phyloP scores from a whole-genome alignment of 2,329 filamentous ascomycete species.

The Orbilia blumenaviensis region DNA sequence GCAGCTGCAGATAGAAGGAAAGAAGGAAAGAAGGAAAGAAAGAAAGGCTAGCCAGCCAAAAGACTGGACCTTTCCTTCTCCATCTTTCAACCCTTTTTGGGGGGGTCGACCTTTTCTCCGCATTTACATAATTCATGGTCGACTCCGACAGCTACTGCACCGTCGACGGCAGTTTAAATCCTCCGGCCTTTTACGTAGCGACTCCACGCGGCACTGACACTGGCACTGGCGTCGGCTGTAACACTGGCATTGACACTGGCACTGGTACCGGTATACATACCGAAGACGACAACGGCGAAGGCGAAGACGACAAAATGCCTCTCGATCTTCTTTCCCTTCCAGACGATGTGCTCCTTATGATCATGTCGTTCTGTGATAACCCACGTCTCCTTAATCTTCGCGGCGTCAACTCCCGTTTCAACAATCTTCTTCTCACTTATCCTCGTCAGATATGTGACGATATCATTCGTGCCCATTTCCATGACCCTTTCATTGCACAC shows the following conservation, averaged over 20 bases:
- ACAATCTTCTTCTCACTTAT: slow-evolving; percentile 39
- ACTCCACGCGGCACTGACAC: background rate
- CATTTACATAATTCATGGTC: slow-evolving; percentile 10
- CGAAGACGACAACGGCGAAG: too few relatives aligned
- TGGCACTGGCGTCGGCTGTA: too few relatives aligned
- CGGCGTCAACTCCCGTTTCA: slow-evolving; percentile 36
- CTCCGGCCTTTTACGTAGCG: slow-evolving; percentile 5
- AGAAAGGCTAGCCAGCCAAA: background rate
- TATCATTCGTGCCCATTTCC: slow-evolving; percentile 34
- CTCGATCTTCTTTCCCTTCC: slow-evolving; percentile 43
- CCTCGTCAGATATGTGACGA: slow-evolving; percentile 43
- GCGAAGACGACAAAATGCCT: slow-evolving; percentile 24
- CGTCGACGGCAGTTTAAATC: background rate
- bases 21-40: too few relatives aligned
- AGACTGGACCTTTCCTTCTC: background rate
- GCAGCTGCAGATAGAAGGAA: background rate
- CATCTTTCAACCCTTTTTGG: slow-evolving; percentile 6
- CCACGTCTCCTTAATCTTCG: slow-evolving; percentile 28
- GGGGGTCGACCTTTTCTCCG: slow-evolving; percentile 12
- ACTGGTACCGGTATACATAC: background rate
- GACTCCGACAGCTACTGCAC: background rate
- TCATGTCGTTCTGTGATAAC: slow-evolving; percentile 44
- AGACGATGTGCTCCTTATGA: slow-evolving; percentile 48
- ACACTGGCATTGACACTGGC: background rate
- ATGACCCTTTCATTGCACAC: slow-evolving; percentile 36